phyloP scores from a whole-genome alignment of 306 rosid species.

The Corylus heterophylla region DNA sequence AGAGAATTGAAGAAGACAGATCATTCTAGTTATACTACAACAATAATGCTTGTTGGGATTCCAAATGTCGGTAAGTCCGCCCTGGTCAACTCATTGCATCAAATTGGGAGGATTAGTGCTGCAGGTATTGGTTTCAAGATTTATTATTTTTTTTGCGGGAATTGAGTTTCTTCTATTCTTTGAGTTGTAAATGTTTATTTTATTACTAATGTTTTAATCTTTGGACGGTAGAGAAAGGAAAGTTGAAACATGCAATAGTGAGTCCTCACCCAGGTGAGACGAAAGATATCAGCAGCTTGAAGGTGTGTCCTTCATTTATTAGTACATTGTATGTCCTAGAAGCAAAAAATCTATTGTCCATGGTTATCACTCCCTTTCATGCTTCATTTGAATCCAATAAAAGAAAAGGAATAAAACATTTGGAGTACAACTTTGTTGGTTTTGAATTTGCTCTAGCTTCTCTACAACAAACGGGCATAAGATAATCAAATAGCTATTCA shows the following conservation, averaged over 20 bases:
- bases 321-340: neutral
- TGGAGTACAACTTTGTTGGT: neutral
- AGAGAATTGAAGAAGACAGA: slow-evolving; percentile 54
- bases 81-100: slow-evolving; percentile 83
- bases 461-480: neutral
- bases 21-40: slow-evolving; percentile 52
- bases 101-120: slow-evolving; percentile 85
- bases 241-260: slow-evolving; percentile 70
- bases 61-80: slow-evolving; percentile 96
- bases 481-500: neutral
- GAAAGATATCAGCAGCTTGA: slow-evolving; percentile 75
- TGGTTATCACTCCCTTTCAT: neutral
- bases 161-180: neutral
- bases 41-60: slow-evolving; percentile 74
- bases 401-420: neutral
- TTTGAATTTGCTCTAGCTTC: neutral
- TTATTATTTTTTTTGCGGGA: neutral
- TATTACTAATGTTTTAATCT: neutral
- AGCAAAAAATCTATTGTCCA: neutral
- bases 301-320: slow-evolving; percentile 45
- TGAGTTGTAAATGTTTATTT: neutral
- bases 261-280: slow-evolving; percentile 87
- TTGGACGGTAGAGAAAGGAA: slow-evolving; percentile 70
- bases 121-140: slow-evolving; percentile 49
- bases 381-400: neutral